Conservation (phyloP, 495 filamentous ascomycete species). For the Aspergillus steynii region DNA sequence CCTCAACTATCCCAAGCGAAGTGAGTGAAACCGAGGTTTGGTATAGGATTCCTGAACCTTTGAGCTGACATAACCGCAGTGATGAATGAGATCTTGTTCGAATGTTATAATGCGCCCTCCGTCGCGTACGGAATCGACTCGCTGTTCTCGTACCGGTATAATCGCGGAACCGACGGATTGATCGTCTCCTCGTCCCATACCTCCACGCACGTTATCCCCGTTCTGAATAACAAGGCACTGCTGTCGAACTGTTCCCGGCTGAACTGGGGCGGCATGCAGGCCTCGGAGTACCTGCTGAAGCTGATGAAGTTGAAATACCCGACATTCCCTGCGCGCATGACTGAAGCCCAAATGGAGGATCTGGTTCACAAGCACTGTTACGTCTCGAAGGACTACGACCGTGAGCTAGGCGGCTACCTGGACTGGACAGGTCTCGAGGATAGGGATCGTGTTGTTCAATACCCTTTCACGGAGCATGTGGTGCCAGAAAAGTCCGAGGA, state of each 20-base stretch:
- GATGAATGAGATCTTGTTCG: constrained; percentile 96
- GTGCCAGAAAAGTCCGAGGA: constrained; percentile 88
- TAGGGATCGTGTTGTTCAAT: constrained; percentile 84
- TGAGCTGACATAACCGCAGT: constrained; percentile 50
- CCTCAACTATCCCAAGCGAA: constrained; percentile 78
- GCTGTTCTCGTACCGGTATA: constrained; percentile 91
- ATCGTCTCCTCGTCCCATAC: constrained; percentile 91
- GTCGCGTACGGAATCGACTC: constrained; percentile 94
- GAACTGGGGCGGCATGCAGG: constrained; percentile 92
- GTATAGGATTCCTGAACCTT: background rate
- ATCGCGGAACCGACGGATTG: constrained; percentile 82
- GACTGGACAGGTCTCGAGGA: constrained; percentile 90
- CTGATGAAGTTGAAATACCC: constrained; percentile 93
- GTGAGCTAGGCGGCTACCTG: constrained; percentile 70
- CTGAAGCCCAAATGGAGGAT: constrained; percentile 79
- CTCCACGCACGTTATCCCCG: constrained; percentile 93
- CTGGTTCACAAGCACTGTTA: constrained; percentile 90
- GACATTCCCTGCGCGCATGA: constrained; percentile 80
- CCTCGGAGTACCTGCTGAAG: constrained; percentile 85
- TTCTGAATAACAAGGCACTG: constrained; percentile 79
- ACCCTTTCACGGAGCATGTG: constrained; percentile 88
- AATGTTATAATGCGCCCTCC: constrained; percentile 85
- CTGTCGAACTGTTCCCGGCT: constrained; percentile 81
- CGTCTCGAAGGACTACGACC: constrained; percentile 76
- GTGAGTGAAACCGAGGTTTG: constrained; percentile 47